Evolutionary conservation across 163 green algal species (phyloP), one percentile per base, ranked within the genome.

Genomic region (Coccomyxa subellipsoidea): DNA sequence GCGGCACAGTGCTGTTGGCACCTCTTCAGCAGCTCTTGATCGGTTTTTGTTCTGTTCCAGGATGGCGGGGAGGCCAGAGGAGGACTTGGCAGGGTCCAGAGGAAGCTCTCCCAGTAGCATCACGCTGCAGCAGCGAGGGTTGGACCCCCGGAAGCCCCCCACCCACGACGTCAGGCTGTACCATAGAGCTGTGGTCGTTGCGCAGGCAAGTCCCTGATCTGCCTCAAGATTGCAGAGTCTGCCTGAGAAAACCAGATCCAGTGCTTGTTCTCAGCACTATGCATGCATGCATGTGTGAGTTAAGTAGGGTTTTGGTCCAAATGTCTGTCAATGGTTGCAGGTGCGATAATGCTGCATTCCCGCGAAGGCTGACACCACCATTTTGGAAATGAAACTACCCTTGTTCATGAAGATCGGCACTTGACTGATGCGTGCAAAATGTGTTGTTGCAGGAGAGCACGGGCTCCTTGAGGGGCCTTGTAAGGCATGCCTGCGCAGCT

Each of bases 401-500:
- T n/a, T n/a, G n/a, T n/a, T n/a, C n/a, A n/a, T n/a, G n/a, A n/a
- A n/a, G n/a, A n/a, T n/a, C n/a, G n/a, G n/a, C n/a, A n/a, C n/a
- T n/a, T n/a, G n/a, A n/a, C n/a, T n/a, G n/a, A n/a, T n/a, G n/a
- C n/a, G n/a, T n/a, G n/a, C n/a, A n/a, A n/a, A n/a, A n/a, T n/a
- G n/a, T n/a, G n/a, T n/a, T n/a, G n/a, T n/a, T n/a, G 76, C 38
- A 80, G 38, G 39, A 69, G 38, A 66, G 18, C 38, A 69, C 87
- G 76, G 90, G 92, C 31, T 86, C 84, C 69, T 77, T 98, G 78
- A 90, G 94, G 3, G 94, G 97, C 37, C 86, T 99, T 39, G 95
- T 99, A 54, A 87, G 96, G 69, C n/a, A n/a, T n/a, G n/a, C n/a
- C n/a, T n/a, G n/a, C n/a, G n/a, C 95, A 99, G 91, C 90, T 99